These are phyloP conservation scores for Pseudogymnoascus sp. DNA, from an alignment of 2,329 filamentous ascomycete genomes.

Conservation along the genomic window DNA sequence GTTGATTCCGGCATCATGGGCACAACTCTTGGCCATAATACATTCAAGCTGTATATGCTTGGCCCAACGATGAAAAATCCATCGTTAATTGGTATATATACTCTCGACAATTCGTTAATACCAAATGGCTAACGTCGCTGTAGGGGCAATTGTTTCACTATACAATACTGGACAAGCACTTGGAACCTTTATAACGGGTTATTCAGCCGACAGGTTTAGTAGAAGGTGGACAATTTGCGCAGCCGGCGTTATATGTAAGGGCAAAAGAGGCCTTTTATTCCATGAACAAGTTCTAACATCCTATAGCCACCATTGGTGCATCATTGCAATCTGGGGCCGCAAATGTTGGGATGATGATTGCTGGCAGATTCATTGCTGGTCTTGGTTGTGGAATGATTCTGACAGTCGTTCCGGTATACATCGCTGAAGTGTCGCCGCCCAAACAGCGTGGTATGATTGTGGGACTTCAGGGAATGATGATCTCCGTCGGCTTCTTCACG, in stretches of 20 bases:
- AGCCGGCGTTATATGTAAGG: constrained; percentile 23
- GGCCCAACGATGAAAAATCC: constrained; percentile 22
- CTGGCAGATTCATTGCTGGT: not conserved
- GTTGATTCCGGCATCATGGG: constrained; percentile 26
- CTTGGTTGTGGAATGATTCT: constrained; percentile 8
- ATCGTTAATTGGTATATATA: constrained; percentile 16
- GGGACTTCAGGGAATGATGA: constrained; percentile 30
- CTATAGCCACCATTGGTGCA: constrained; percentile 2
- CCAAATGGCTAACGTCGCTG: not conserved
- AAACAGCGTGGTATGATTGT: constrained; percentile 23
- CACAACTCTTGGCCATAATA: constrained; percentile 28
- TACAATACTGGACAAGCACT: constrained; percentile 30
- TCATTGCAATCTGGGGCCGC: not conserved
- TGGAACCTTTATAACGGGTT: constrained; percentile 27
- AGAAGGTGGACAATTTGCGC: constrained; percentile 30
- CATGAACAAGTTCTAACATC: constrained; percentile 4
- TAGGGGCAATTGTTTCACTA: constrained; percentile 28
- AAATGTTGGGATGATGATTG: constrained; percentile 8
- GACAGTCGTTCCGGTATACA: constrained; percentile 17
- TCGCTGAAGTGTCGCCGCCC: constrained; percentile 24
- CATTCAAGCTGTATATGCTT: constrained; percentile 29
- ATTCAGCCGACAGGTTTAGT: constrained; percentile 29
- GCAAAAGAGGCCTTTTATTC: constrained; percentile 7
- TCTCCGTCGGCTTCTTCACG: constrained; percentile 31
- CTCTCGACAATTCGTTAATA: not conserved